phyloP scores from a whole-genome alignment of 768 basidiomycete species.

The Phanerochaete carnosa region DNA sequence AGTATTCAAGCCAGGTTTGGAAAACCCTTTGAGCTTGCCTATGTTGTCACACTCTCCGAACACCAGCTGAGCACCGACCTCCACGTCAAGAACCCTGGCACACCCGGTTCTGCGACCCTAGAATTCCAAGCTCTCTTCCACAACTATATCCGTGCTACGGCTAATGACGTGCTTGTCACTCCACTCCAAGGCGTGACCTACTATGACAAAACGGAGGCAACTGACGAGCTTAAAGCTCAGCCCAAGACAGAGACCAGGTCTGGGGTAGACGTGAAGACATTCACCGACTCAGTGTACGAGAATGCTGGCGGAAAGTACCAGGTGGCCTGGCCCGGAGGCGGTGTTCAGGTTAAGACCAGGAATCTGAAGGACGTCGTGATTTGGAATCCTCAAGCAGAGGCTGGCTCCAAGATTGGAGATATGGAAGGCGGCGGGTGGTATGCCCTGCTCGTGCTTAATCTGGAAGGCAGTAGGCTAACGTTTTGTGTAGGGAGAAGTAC shows the following conservation, averaged over 20 bases:
- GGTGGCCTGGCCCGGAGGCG: slow-evolving; percentile 57
- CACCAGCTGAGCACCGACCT: slow-evolving; percentile 77
- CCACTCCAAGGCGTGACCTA: slow-evolving; percentile 65
- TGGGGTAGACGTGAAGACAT: slow-evolving; percentile 61
- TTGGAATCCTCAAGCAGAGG: slow-evolving; percentile 85
- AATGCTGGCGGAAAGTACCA: slow-evolving; percentile 53
- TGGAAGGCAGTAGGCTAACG: not conserved
- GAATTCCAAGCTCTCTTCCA: slow-evolving; percentile 94
- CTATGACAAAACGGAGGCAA: slow-evolving; percentile 76
- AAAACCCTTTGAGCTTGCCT: slow-evolving; percentile 63
- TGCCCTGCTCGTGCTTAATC: slow-evolving; percentile 21
- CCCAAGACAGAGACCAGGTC: slow-evolving; percentile 58
- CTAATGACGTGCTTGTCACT: slow-evolving; percentile 53
- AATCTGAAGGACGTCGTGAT: slow-evolving; percentile 80
- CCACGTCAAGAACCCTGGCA: slow-evolving; percentile 72
- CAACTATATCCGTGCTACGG: slow-evolving; percentile 75
- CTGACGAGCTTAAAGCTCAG: slow-evolving; percentile 43
- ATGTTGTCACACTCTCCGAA: slow-evolving; percentile 76
- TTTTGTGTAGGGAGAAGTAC: slow-evolving; percentile 61
- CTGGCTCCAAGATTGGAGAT: slow-evolving; percentile 73
- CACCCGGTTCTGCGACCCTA: slow-evolving; percentile 43
- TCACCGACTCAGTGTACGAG: slow-evolving; percentile 79
- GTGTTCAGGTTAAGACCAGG: slow-evolving; percentile 47
- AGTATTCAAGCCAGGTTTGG: slow-evolving; percentile 57
- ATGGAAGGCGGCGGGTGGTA: slow-evolving; percentile 92